Evolutionary conservation across 345 rosid species (phyloP), one percentile per base, ranked within the genome.

Genomic region (Barbarea vulgaris): DNA sequence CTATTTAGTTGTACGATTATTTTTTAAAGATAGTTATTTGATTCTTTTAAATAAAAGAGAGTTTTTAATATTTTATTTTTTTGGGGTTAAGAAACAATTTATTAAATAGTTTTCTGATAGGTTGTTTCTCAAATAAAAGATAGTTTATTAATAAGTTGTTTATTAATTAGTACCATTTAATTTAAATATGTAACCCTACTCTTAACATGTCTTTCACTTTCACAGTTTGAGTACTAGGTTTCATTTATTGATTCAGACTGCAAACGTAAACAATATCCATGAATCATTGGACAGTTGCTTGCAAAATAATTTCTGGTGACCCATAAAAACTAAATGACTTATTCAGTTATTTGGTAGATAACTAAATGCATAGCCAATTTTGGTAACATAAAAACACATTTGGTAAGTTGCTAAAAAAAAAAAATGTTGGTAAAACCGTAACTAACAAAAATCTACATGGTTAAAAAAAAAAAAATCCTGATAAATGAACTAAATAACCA

Each of bases 261-360:
- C 37, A 27, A 31, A 24, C 19, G 39, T 65, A 44, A 56, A 11
- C 33, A 17, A 46, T 46, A 33, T 56, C 64, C 31, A 33, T 46
- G 56, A 55, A 53, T 30, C 42, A 63, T 73, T 53, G 64, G 64
- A 64, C 27, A 12, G 37, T 73, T 73, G 77, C 70, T 64, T 73
- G 55, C 64, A 73, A 64, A 31, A 55, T 65, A 71, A 71, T 59
- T 33, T 70, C 1, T 25, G 54, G 34, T 42, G 36, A 48, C 36
- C 36, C 36, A n/a, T 47, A 8, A 14, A 47, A 22, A 57, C 9
- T 17, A 17, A 57, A 33, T 8, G 57, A 2, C 27, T n/a, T 58
- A 33, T 55, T 14, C 21, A 30, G 31, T n/a, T 58, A 33, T 55
- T 14, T 50, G 56, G 31, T 24, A 52, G 31, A 24, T 12, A 52